A percentile compares a stretch with the other conserved stretches of the same genome.
phyloP scores from a whole-genome alignment of 129 eudicot species.

The Centrapalus pauciflorus region DNA sequence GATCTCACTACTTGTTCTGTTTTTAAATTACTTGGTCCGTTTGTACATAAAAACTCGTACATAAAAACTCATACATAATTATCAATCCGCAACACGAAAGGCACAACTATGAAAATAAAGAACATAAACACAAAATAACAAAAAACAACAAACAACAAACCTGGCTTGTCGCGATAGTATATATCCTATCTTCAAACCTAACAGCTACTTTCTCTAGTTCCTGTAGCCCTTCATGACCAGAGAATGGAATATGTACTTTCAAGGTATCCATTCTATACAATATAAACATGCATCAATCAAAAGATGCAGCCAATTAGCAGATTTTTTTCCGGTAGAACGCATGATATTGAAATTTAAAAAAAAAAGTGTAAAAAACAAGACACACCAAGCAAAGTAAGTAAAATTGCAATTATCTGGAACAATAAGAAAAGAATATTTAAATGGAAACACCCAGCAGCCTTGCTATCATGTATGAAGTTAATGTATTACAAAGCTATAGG shows the following conservation, averaged over 20 bases:
- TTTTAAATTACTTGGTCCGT: too few relatives aligned
- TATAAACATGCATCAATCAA: neutral
- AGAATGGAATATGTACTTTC: slow-evolving; percentile 55
- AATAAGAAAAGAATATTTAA: neutral
- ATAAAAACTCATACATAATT: too few relatives aligned
- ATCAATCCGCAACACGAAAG: too few relatives aligned
- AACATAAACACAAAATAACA: too few relatives aligned
- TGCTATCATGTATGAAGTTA: neutral
- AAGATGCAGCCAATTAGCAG: neutral
- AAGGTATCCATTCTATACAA: slow-evolving; percentile 48
- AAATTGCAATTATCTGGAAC: neutral
- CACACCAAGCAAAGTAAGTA: neutral
- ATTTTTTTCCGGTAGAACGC: neutral
- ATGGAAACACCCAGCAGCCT: neutral
- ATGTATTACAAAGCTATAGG: too few relatives aligned
- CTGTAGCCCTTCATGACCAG: slow-evolving; percentile 54
- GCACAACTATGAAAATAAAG: neutral
- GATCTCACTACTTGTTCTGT: neutral
- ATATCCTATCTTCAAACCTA: slow-evolving; percentile 51
- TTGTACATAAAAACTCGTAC: too few relatives aligned
- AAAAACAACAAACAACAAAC: slow-evolving; percentile 17
- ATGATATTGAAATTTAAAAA: neutral
- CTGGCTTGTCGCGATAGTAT: slow-evolving; percentile 49
- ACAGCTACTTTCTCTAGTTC: slow-evolving; percentile 46
- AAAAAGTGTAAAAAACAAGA: neutral